These are phyloP conservation scores for Exserohilum rostratum DNA, from an alignment of 2,329 filamentous ascomycete species.

Conservation along the genomic window DNA sequence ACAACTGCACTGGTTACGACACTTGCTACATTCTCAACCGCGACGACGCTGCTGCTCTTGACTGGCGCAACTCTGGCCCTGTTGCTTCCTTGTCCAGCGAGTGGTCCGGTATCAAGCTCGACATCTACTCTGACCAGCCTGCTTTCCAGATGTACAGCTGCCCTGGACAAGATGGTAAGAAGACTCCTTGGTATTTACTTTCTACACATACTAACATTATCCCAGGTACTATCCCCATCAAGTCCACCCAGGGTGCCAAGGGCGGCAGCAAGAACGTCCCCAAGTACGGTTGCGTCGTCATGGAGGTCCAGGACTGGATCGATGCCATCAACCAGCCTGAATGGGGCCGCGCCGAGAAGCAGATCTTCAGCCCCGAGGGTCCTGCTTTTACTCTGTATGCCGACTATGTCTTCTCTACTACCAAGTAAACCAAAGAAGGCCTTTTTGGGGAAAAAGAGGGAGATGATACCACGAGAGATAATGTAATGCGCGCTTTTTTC, in stretches of 20 bases:
- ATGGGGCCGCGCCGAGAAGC: constrained; percentile 71
- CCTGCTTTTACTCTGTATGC: constrained; percentile 54
- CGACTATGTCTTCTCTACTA: constrained; percentile 52
- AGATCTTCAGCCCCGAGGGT: constrained; percentile 56
- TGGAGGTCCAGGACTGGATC: constrained; percentile 94
- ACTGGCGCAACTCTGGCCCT: constrained; percentile 67
- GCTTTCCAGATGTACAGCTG: constrained; percentile 91
- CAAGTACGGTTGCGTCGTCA: constrained; percentile 83
- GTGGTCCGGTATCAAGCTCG: constrained; percentile 82
- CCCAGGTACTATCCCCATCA: constrained; percentile 63
- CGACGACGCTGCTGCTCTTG: constrained; percentile 60
- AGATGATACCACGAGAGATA: constrained; percentile 15
- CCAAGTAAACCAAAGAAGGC: background rate
- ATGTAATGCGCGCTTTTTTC: constrained; percentile 6
- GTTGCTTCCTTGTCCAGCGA: constrained; percentile 71
- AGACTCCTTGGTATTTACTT: background rate
- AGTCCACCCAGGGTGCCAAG: constrained; percentile 71
- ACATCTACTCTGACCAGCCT: constrained; percentile 82
- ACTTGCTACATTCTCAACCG: constrained; percentile 75
- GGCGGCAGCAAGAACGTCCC: constrained; percentile 67
- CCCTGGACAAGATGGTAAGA: constrained; percentile 71
- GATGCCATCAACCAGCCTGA: constrained; percentile 91
- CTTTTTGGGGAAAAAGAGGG: background rate
- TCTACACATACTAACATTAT: constrained; percentile 10
- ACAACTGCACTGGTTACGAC: constrained; percentile 84